Conservation (phyloP, 2,329 filamentous ascomycete genomes). For the Xylariaceae sp. region DNA sequence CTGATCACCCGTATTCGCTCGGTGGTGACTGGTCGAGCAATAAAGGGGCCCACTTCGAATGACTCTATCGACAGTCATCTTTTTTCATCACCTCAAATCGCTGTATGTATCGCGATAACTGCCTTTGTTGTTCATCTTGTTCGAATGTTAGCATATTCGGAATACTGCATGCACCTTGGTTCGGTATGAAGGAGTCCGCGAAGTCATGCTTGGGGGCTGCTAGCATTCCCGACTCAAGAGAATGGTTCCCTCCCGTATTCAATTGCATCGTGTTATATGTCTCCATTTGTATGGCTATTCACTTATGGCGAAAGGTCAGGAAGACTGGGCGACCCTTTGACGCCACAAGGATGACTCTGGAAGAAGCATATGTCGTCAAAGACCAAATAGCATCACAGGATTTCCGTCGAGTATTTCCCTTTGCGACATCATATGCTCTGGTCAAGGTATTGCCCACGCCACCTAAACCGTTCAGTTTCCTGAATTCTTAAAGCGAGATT, state of each 20-base stretch:
- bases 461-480: not conserved
- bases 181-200: not conserved
- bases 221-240: too few species aligned
- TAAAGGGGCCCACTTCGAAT: not conserved
- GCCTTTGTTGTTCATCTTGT: not conserved
- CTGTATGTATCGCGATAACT: not conserved
- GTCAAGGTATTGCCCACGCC: conserved; percentile 10
- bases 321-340: not conserved
- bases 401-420: conserved; percentile 8
- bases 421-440: conserved; percentile 6
- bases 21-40: too few species aligned
- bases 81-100: not conserved
- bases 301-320: not conserved
- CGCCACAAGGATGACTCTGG: conserved; percentile 8
- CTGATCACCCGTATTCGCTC: too few species aligned
- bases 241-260: too few species aligned
- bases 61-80: not conserved
- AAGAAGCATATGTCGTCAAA: conserved; percentile 16
- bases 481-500: not conserved
- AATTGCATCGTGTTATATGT: too few species aligned
- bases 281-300: not conserved
- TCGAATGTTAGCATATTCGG: not conserved
- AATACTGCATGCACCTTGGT: not conserved
- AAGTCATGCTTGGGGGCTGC: not conserved
- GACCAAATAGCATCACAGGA: conserved; percentile 11